These are phyloP conservation scores for Geotrichum australiense DNA, from an alignment of 1,139 yeast genomes.

Conservation along the genomic window DNA sequence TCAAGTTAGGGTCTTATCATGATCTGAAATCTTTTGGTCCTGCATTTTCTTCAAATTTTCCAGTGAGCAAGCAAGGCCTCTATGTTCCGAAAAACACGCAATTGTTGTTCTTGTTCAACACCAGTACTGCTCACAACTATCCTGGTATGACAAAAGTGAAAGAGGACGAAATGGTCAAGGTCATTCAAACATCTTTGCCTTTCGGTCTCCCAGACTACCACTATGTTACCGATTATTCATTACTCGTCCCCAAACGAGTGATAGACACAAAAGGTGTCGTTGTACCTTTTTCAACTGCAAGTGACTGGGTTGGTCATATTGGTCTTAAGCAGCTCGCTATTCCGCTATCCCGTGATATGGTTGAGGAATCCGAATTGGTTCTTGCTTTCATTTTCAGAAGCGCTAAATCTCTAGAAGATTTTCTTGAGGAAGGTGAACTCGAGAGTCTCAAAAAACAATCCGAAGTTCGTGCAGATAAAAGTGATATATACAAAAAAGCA, in stretches of 20 bases:
- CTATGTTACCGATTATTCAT: slow-evolving; percentile 21
- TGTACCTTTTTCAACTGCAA: slow-evolving; percentile 20
- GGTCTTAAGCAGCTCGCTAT: slow-evolving; percentile 21
- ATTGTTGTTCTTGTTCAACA: slow-evolving; percentile 25
- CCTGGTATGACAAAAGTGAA: slow-evolving; percentile 4
- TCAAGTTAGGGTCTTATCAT: slow-evolving; percentile 12
- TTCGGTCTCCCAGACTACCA: slow-evolving; percentile 25
- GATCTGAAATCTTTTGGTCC: slow-evolving; percentile 20
- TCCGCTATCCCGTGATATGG: slow-evolving; percentile 21
- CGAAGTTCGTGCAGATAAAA: not conserved
- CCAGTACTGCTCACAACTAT: slow-evolving; percentile 14
- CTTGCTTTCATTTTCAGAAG: slow-evolving; percentile 23
- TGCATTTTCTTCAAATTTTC: slow-evolving; percentile 18
- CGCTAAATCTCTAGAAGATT: slow-evolving; percentile 17
- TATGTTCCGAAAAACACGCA: slow-evolving; percentile 25
- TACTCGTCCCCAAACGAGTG: slow-evolving; percentile 22
- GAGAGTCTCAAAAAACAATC: not conserved
- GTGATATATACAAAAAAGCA: slow-evolving; percentile 15
- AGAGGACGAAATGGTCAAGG: slow-evolving; percentile 14
- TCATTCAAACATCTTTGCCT: slow-evolving; percentile 25
- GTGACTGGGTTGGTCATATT: slow-evolving; percentile 20
- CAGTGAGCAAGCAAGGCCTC: slow-evolving; percentile 19
- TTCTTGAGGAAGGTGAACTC: slow-evolving; percentile 10
- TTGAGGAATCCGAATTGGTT: slow-evolving; percentile 19
- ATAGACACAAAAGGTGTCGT: slow-evolving; percentile 5